Percentiles rank a stretch among this genome's conserved stretches.
phyloP scores from a whole-genome alignment of 2,329 filamentous ascomycete species.

The Cercospora sesami region DNA sequence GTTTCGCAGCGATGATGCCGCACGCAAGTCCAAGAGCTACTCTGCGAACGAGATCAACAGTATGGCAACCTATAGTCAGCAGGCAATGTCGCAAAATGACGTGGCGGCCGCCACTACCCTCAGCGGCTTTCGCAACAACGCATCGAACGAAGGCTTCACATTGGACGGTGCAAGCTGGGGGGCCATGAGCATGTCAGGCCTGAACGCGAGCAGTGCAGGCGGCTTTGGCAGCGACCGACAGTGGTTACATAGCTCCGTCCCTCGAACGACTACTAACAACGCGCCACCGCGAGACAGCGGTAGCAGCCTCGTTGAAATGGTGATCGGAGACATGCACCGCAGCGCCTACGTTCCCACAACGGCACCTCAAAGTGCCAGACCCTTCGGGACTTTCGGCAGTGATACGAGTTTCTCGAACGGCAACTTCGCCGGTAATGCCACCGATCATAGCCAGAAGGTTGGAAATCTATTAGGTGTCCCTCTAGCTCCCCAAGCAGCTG shows the following conservation, averaged over 20 bases:
- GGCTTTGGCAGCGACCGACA: conserved; percentile 5
- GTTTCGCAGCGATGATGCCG: not conserved
- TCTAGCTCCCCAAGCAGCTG: conserved; percentile 14
- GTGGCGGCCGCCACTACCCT: conserved; percentile 12
- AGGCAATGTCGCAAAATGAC: conserved; percentile 14
- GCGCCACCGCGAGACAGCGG: not conserved
- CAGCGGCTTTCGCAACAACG: conserved; percentile 17
- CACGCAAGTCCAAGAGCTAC: not conserved
- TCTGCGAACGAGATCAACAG: conserved; percentile 12
- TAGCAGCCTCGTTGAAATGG: conserved; percentile 1
- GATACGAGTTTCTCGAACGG: conserved; percentile 16
- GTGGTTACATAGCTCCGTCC: conserved; percentile 3
- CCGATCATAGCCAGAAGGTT: conserved; percentile 15
- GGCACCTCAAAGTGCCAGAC: conserved; percentile 2
- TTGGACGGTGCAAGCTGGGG: conserved; percentile 11
- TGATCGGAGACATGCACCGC: conserved; percentile 7
- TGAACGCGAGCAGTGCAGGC: not conserved
- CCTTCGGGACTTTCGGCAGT: conserved; percentile 14
- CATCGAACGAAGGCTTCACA: conserved; percentile 13
- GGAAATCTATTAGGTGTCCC: conserved; percentile 16
- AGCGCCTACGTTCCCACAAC: not conserved
- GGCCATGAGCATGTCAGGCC: conserved; percentile 9
- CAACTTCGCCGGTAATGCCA: conserved; percentile 8
- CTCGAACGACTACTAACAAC: not conserved
- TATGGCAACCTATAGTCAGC: conserved; percentile 10